Base-by-base conservation (phyloP, 2,329 filamentous ascomycete genomes). In the Alternaria arborescens region DNA sequence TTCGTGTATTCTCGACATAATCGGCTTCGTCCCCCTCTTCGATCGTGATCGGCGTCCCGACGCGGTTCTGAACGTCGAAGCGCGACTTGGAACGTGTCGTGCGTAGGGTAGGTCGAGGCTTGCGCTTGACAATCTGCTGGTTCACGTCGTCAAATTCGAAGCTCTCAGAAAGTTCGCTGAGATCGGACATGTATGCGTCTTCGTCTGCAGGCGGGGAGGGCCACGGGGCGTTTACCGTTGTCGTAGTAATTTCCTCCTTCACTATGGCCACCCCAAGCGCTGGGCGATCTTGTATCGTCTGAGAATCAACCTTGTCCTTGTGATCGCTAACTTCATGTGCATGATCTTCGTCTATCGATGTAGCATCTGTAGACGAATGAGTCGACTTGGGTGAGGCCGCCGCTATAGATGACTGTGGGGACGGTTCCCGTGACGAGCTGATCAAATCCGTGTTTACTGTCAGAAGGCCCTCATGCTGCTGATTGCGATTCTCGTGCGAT, bases 151-250 rank as follows among this genome's bases (percentile, higher is more conserved):
- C 78, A 65, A 81, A 70, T 58, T 78, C 78, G 58, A 70, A 67
- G 60, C 67, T 76, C 48, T 74, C 70, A 50, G 77, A 79, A 28
- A 81, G 73, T 28, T 80, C 78, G 66, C 77, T 79, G 55, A 81
- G 72, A 32, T 79, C 77, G 43, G 79, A 81, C 42, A 64, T 60
- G 22, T 64, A 57, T 58, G 71, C 74, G 57, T 75, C 71, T 51
- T 76, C 71, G 59, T 74, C 71, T 62, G 58, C 62, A 51, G 71
- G 67, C 52, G 72, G 71, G 42, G 70, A 70, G 46, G 66, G 61
- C 70, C 69, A 73, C 61, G 66, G 69, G 61, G 72, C 65, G 61
- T 69, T 72, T 69, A 75, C 67, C 64, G 66, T 74, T 56, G 69
- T 70, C 53, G 65, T 70, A 36, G 65, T 70, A 38, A 66, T 61